Base-by-base conservation (phyloP, 2,329 filamentous ascomycete species). In the Blastomyces percursus region DNA sequence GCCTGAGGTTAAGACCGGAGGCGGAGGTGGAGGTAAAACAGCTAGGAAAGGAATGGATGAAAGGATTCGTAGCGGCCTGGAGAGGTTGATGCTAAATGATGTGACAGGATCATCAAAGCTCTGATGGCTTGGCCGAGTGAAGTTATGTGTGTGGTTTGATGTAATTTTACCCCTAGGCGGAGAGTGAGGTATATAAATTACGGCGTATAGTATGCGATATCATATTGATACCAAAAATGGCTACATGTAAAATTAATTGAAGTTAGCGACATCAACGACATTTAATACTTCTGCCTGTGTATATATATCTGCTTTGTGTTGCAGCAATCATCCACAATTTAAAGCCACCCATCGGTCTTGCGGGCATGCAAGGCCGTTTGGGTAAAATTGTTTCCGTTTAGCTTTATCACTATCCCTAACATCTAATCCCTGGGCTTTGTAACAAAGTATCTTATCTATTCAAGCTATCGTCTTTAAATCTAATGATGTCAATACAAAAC, bases 1-100 rank as follows among this genome's bases (percentile, higher is more conserved):
- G 30, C 14, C 42, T 44, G 89, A 87, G 7, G 90, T 94, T 84
- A 80, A 64, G n/a, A 60, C 63, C 14, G 61, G 56, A 4, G 58
- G 24, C 3, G 21, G 50, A 40, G 46, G 46, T 11, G 57, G 32
- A 56, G 54, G 27, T 32, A 27, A 35, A 38, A 6, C 21, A 5
- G 24, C 12, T 27, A 42, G 24, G n/a, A 59, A 19, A 35, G 81
- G 75, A 19, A 77, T 78, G 75, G 72, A 74, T 64, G 67, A 63
- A 57, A 64, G 63, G 54, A 71, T 77, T 59, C 66, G 84, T 32
- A 71, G 71, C 44, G 86, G 85, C 1, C 75, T 90, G 62, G 78
- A 84, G 72, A 82, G 78, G 66, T 76, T 89, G 68, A 67, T 81
- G 44, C 74, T 80, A 44, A 67, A 67, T 24, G 61, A 64, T 21